Base-by-base conservation (phyloP, 768 basidiomycete genomes). In the Chalciporus chontae region DNA sequence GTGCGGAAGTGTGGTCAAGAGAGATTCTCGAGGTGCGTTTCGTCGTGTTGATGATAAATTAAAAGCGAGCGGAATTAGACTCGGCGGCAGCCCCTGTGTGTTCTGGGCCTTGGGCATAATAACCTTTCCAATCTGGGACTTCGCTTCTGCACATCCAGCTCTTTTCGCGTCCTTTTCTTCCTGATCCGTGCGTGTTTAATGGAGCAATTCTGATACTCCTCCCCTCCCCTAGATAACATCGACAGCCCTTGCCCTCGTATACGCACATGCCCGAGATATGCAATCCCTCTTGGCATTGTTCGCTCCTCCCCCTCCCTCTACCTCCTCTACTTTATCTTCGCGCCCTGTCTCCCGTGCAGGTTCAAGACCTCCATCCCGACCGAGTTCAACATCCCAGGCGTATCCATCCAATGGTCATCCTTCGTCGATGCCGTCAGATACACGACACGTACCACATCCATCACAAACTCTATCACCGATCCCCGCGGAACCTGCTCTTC, bases 1-100 rank as follows among this genome's bases (percentile, higher is more conserved):
- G 31, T 9, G 29, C 47, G 29, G 80, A 87, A 26, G 60, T 78
- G 2, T 86, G 86, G 76, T 73, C 85, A 32, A 83, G 79, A 83
- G 91, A 64, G 54, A 80, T 73, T 15, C 50, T 67, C 17, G 60
- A 62, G 58, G 64, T 67, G 47, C 29, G 63, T 32, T 29, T 32
- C n/a, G 3, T 46, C 47, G 40, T 26, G 29, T 52, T 43, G n/a
- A 39, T 37, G 40, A 19, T 56, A 32, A 23, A 14, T 50, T 46
- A 6, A 47, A 43, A 38, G 1, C 38, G 24, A 39, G 43, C 39
- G 26, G 27, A 21, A 21, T 21, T 21, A 21, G 27, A 39, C 24
- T 38, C 17, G 4, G 38, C 15, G 9, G 34, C 34, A 36, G 15
- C n/a, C 15, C 29, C 9, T 43, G 19, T 21, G 10, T 5, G 10